Percentiles rank a stretch among this genome's conserved stretches.
Conservation (phyloP, 805 yeast genomes). For the Cyberlindnera maritima region DNA sequence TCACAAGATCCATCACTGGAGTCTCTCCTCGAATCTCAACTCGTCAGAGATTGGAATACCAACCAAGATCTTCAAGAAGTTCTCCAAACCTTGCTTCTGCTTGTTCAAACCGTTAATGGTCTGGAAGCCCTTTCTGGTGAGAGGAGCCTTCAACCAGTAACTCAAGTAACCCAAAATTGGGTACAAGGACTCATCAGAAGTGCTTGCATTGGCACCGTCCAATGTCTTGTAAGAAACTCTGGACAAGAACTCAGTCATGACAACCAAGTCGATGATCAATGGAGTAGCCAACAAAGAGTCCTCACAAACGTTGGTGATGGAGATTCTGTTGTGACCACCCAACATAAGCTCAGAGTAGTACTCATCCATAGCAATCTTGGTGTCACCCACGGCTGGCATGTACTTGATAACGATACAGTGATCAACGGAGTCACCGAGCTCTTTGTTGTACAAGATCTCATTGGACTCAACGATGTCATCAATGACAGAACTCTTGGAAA, state of each 20-base stretch:
- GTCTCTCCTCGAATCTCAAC: conserved; percentile 91
- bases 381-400: conserved; percentile 91
- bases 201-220: conserved; percentile 32
- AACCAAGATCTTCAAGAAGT: conserved; percentile 81
- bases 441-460: conserved; percentile 76
- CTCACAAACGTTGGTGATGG: conserved; percentile 94
- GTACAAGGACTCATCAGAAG: conserved; percentile 48
- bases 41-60: conserved; percentile 91
- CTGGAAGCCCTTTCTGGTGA: conserved; percentile 85
- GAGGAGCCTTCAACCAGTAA: conserved; percentile 97
- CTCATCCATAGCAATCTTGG: conserved; percentile 98
- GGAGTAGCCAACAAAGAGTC: conserved; percentile 95
- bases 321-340: conserved; percentile 94
- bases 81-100: conserved; percentile 90
- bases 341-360: conserved; percentile 95
- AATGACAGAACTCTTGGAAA: conserved; percentile 87
- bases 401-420: conserved; percentile 96
- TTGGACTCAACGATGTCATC: conserved; percentile 93
- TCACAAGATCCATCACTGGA: conserved; percentile 24
- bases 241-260: conserved; percentile 85
- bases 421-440: conserved; percentile 75
- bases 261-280: conserved; percentile 84
- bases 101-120: conserved; percentile 93
- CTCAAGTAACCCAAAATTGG: conserved; percentile 83
- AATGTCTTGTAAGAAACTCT: conserved; percentile 76